Evolutionary conservation across 495 filamentous ascomycete species (phyloP).

Genomic region (Viridothelium virens): DNA sequence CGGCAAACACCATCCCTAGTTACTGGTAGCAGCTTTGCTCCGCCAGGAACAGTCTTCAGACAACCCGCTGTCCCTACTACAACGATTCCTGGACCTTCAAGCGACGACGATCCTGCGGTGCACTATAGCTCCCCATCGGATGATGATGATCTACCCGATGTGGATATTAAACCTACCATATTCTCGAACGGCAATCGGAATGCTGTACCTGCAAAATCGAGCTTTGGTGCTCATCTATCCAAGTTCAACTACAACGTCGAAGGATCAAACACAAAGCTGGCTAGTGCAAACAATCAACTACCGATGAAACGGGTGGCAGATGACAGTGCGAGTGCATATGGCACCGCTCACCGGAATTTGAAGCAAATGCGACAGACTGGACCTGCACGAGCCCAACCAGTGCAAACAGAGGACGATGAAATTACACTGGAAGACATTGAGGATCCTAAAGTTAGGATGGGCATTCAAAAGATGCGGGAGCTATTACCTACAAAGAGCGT

Average conservation of each 20-base stretch:
- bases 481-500: conserved; percentile 48
- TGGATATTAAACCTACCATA: conserved; percentile 32
- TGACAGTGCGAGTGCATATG: conserved; percentile 42
- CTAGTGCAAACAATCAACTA: neutral
- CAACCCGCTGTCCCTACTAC: conserved; percentile 38
- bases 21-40: conserved; percentile 41
- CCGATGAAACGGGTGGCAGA: conserved; percentile 41
- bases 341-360: conserved; percentile 31
- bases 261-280: neutral
- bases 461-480: conserved; percentile 49
- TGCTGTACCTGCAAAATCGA: neutral
- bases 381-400: conserved; percentile 50
- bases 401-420: conserved; percentile 30
- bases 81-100: conserved; percentile 16
- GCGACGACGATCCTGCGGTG: conserved; percentile 27
- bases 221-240: conserved; percentile 16
- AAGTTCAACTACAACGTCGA: conserved; percentile 17
- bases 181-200: conserved; percentile 20
- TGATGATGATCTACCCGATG: conserved; percentile 25
- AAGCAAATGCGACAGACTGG: conserved; percentile 43
- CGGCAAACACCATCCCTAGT: conserved; percentile 7
- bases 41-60: conserved; percentile 65
- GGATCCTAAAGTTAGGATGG: conserved; percentile 45
- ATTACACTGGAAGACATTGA: conserved; percentile 46
- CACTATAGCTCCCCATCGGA: conserved; percentile 21